Conservation (phyloP, 345 rosid genomes). For the Iberis pinnata region DNA sequence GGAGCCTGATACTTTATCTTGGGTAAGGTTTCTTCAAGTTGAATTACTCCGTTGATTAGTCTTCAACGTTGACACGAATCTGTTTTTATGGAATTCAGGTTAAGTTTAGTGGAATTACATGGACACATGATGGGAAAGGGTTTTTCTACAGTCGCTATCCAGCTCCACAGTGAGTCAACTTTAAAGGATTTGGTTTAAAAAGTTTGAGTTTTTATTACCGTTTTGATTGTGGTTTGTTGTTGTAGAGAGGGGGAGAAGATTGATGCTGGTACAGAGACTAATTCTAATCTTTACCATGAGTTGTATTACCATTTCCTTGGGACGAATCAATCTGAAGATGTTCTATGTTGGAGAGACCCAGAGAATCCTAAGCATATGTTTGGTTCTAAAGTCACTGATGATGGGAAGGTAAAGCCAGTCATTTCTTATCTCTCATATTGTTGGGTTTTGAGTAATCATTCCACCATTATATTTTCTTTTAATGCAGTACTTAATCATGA, state of each 20-base stretch:
- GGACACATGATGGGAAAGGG: slow-evolving; percentile 87
- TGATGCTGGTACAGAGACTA: slow-evolving; percentile 95
- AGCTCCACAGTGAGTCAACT: slow-evolving; percentile 55
- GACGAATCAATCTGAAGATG: slow-evolving; percentile 70
- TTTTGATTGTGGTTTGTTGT: slow-evolving; percentile 10
- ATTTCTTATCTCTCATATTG: not conserved
- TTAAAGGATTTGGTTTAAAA: not conserved
- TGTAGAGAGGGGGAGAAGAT: slow-evolving; percentile 67
- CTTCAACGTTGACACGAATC: not conserved
- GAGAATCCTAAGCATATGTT: slow-evolving; percentile 63
- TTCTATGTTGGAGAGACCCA: slow-evolving; percentile 82
- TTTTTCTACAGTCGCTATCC: slow-evolving; percentile 93
- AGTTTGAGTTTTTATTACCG: not conserved
- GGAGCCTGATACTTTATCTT: slow-evolving; percentile 62
- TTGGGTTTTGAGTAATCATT: not conserved
- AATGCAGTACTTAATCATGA: slow-evolving; percentile 66
- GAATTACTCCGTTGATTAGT: not conserved
- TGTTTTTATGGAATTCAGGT: slow-evolving; percentile 35
- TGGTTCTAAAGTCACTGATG: slow-evolving; percentile 60
- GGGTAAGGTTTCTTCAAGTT: slow-evolving; percentile 47
- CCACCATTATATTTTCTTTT: not conserved
- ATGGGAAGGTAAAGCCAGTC: slow-evolving; percentile 57
- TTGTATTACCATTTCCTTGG: slow-evolving; percentile 77
- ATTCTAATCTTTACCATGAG: slow-evolving; percentile 72
- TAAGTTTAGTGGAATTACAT: slow-evolving; percentile 67